These are phyloP conservation scores for Neopestalotiopsis rosae DNA, from an alignment of 2,329 filamentous ascomycete species.

Conservation along the genomic window DNA sequence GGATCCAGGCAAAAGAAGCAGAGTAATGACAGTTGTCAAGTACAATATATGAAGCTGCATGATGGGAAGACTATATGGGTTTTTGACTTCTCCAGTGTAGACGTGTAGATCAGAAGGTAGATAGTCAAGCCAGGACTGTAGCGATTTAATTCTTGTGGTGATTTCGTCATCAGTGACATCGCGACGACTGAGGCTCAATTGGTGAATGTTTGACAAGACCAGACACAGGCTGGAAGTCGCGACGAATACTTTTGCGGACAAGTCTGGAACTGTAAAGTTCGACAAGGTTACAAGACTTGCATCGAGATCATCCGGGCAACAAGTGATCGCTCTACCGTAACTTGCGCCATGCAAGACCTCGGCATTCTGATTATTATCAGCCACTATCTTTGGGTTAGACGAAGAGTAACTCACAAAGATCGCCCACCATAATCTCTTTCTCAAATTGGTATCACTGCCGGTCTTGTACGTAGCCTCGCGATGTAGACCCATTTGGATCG, in stretches of 20 bases:
- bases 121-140: background rate
- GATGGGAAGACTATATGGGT: background rate
- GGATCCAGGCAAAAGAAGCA: background rate
- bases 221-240: background rate
- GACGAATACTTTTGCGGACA: background rate
- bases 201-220: background rate
- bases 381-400: background rate
- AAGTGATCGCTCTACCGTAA: background rate
- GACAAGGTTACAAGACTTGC: background rate
- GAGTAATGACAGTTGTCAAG: background rate
- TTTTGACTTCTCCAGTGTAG: background rate
- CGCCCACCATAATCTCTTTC: background rate
- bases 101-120: background rate
- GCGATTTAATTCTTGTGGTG: background rate
- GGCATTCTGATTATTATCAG: background rate
- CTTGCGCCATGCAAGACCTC: background rate
- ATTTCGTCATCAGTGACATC: background rate
- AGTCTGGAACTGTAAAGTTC: background rate
- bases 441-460: background rate
- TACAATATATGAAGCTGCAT: background rate
- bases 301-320: background rate
- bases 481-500: background rate
- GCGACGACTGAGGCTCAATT: background rate
- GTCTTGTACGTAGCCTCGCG: background rate
- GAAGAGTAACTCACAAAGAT: background rate